Conservation (phyloP, 768 basidiomycete genomes). For the Lactarius hatsudake region DNA sequence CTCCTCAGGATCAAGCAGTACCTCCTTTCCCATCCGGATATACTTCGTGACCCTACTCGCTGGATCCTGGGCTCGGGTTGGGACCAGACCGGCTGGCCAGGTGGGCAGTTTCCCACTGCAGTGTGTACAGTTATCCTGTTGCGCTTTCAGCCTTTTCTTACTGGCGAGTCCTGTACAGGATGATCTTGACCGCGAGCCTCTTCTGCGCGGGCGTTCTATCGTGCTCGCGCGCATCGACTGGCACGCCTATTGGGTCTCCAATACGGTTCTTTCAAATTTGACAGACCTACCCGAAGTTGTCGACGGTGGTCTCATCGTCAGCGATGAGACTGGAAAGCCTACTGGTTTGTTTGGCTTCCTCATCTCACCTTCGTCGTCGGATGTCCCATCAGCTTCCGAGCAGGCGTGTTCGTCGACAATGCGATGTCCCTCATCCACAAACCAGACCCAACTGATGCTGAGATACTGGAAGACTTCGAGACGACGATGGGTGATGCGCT, state of each 20-base stretch:
- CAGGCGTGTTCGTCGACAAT: conserved; percentile 81
- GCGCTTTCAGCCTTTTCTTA: neutral
- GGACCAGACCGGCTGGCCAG: conserved; percentile 84
- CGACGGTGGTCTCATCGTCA: conserved; percentile 71
- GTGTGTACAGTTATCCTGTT: conserved; percentile 39
- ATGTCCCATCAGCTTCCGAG: neutral
- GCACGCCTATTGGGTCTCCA: conserved; percentile 87
- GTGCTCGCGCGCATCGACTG: conserved; percentile 74
- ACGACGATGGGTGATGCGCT: conserved; percentile 65
- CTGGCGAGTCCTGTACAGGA: conserved; percentile 40
- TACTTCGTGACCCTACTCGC: conserved; percentile 46
- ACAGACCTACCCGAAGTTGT: conserved; percentile 57
- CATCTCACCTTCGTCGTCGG: neutral
- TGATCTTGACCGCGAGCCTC: conserved; percentile 67
- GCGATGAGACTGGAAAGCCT: conserved; percentile 57
- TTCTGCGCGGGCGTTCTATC: conserved; percentile 69
- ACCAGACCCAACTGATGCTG: conserved; percentile 56
- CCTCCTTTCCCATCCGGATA: conserved; percentile 54
- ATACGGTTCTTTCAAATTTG: conserved; percentile 63
- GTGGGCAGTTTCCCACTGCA: conserved; percentile 60
- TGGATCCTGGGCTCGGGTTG: conserved; percentile 92
- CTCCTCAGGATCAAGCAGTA: conserved; percentile 57
- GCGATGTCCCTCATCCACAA: conserved; percentile 74
- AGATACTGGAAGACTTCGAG: conserved; percentile 63
- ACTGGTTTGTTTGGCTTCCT: conserved; percentile 50